Evolutionary conservation across 2,329 filamentous ascomycete genomes (phyloP).

Genomic region (Arachnomyces sp.): DNA sequence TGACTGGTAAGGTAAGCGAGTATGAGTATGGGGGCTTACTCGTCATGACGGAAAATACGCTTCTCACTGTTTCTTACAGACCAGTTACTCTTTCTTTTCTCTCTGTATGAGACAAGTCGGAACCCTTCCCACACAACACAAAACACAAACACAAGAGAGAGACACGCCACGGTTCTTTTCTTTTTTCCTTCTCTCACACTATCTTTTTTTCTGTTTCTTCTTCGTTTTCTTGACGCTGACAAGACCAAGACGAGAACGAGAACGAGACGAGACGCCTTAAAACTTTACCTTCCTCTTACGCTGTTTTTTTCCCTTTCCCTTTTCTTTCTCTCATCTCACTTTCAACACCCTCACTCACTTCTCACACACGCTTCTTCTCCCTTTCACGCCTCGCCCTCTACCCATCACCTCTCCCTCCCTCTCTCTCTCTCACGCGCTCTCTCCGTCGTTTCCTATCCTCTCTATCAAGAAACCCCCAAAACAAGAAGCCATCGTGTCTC

Average conservation of each 20-base stretch:
- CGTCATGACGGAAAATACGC: conserved; percentile 11
- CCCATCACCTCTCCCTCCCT: conserved; percentile 14
- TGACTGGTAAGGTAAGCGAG: no score
- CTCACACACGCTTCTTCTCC: background rate
- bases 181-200: conserved; percentile 13
- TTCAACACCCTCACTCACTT: conserved; percentile 1
- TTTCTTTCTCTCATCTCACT: background rate
- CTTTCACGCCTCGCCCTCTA: conserved; percentile 9
- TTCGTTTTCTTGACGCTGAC: conserved; percentile 5
- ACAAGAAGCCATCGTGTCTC: background rate
- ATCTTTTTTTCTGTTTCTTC: conserved; percentile 3
- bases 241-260: conserved; percentile 4
- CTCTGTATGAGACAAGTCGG: no score
- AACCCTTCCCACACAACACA: no score
- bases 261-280: conserved; percentile 8
- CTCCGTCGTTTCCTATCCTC: conserved; percentile 10
- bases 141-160: no score
- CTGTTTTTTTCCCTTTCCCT: conserved; percentile 4
- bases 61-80: conserved; percentile 9
- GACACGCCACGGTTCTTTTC: no score
- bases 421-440: conserved; percentile 12
- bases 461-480: no score
- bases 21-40: no score
- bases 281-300: conserved; percentile 4
- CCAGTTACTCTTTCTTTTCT: conserved; percentile 11